Conservation (phyloP, 129 eudicot genomes). For the Centrapalus pauciflorus region DNA sequence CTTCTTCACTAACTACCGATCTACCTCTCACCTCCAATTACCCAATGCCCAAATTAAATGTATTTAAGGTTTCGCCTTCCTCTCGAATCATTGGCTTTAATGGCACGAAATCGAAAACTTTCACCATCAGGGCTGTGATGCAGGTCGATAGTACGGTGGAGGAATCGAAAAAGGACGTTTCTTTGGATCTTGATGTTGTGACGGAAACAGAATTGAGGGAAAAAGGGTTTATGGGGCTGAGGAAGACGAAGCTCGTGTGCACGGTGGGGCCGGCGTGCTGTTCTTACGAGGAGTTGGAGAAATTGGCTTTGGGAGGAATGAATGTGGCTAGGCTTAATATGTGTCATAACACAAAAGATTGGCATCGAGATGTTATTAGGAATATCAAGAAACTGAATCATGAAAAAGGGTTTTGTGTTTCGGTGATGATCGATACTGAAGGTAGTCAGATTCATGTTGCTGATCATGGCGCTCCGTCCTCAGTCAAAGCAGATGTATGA, state of each 20-base stretch:
- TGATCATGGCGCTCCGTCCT: slow-evolving; percentile 56
- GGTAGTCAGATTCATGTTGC: slow-evolving; percentile 54
- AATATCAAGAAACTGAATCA: slow-evolving; percentile 64
- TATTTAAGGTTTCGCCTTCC: slow-evolving; percentile 22
- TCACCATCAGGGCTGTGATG: slow-evolving; percentile 14
- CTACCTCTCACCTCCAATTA: slow-evolving; percentile 10
- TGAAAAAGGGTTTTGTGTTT: too few relatives aligned
- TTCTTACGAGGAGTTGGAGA: slow-evolving; percentile 42
- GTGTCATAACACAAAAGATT: slow-evolving; percentile 68
- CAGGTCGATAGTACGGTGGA: slow-evolving; percentile 28
- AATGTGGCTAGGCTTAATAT: slow-evolving; percentile 75
- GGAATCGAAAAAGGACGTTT: slow-evolving; percentile 11
- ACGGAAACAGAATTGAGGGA: slow-evolving; percentile 49
- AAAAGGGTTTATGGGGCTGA: slow-evolving; percentile 59
- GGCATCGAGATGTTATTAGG: slow-evolving; percentile 64
- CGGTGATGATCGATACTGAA: too few relatives aligned
- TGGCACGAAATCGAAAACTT: not conserved
- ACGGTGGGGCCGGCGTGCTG: slow-evolving; percentile 59
- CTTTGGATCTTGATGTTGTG: slow-evolving; percentile 36
- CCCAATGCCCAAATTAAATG: too few relatives aligned
- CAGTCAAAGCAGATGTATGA: slow-evolving; percentile 60
- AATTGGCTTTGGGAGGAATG: slow-evolving; percentile 71
- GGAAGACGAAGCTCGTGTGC: slow-evolving; percentile 66
- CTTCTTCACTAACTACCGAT: slow-evolving; percentile 27
- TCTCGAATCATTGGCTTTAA: slow-evolving; percentile 11